A percentile compares a stretch with the other conserved stretches of the same genome.
Conservation (phyloP, 495 filamentous ascomycete species). For the Elasticomyces elasticus region DNA sequence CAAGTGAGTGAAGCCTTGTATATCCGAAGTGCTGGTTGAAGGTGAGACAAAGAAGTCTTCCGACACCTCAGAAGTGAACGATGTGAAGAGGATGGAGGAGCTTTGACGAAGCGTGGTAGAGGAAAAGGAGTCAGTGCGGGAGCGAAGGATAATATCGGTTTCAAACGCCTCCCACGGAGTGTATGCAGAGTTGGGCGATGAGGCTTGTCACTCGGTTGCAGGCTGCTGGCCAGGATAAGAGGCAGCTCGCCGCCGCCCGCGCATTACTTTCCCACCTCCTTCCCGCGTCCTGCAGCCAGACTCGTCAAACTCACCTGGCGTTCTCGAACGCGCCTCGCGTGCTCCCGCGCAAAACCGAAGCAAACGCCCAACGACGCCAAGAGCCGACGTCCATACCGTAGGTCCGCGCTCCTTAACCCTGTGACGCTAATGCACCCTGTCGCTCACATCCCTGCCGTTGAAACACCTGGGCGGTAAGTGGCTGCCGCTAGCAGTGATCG, state of each 20-base stretch:
- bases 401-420: neutral
- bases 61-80: neutral
- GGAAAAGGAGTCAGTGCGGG: slow-evolving; percentile 1
- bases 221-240: neutral
- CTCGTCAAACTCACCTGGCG: neutral
- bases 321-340: neutral
- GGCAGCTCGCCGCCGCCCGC: neutral
- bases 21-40: neutral
- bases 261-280: neutral
- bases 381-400: neutral
- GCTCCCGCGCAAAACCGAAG: neutral
- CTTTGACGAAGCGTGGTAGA: neutral
- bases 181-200: neutral
- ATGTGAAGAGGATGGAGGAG: neutral
- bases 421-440: neutral
- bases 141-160: slow-evolving; percentile 1
- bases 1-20: neutral
- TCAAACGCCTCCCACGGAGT: neutral
- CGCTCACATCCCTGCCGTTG: neutral
- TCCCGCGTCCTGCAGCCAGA: neutral
- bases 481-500: neutral
- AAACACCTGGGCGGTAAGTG: neutral
- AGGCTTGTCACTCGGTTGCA: neutral
- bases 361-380: neutral
- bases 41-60: neutral